Evolutionary conservation across 768 basidiomycete species (phyloP).

Genomic region (Floccularia luteovirens): DNA sequence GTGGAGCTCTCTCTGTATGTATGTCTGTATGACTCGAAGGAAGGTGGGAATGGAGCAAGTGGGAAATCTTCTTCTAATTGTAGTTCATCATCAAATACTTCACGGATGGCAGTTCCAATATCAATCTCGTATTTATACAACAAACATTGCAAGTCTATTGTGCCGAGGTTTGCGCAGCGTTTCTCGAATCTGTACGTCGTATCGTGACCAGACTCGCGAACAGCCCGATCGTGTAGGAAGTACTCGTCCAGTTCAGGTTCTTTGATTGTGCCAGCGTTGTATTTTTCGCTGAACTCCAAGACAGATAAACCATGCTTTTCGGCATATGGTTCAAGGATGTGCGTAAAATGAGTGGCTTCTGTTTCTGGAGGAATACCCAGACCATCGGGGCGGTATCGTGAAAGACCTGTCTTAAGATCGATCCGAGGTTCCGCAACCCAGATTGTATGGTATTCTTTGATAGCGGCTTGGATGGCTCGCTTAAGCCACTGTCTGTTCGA

Average conservation of each 20-base stretch:
- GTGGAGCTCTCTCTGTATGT: slow-evolving; percentile 52
- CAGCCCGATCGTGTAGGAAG: slow-evolving; percentile 93
- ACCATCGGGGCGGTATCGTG: slow-evolving; percentile 90
- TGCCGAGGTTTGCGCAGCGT: slow-evolving; percentile 93
- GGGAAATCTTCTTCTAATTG: slow-evolving; percentile 91
- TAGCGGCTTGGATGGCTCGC: slow-evolving; percentile 92
- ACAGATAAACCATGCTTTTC: slow-evolving; percentile 88
- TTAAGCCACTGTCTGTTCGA: slow-evolving; percentile 89
- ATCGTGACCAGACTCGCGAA: slow-evolving; percentile 95
- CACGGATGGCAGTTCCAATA: slow-evolving; percentile 95
- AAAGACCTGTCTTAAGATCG: slow-evolving; percentile 90
- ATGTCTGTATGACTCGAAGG: slow-evolving; percentile 59
- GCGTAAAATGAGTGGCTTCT: slow-evolving; percentile 96
- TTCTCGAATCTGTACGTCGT: slow-evolving; percentile 98
- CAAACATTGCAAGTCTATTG: slow-evolving; percentile 91
- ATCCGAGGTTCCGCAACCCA: slow-evolving; percentile 95
- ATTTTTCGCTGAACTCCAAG: slow-evolving; percentile 94
- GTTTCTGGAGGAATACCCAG: slow-evolving; percentile 97
- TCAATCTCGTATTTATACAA: slow-evolving; percentile 99
- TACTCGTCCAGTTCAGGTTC: slow-evolving; percentile 94
- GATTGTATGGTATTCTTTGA: slow-evolving; percentile 98
- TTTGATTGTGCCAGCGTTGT: slow-evolving; percentile 76
- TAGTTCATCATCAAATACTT: slow-evolving; percentile 89
- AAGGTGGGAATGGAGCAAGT: slow-evolving; percentile 87
- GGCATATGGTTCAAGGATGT: slow-evolving; percentile 93